Conservation (phyloP, 192 early-diverging fungal species). For the Backusella psychrophila region DNA sequence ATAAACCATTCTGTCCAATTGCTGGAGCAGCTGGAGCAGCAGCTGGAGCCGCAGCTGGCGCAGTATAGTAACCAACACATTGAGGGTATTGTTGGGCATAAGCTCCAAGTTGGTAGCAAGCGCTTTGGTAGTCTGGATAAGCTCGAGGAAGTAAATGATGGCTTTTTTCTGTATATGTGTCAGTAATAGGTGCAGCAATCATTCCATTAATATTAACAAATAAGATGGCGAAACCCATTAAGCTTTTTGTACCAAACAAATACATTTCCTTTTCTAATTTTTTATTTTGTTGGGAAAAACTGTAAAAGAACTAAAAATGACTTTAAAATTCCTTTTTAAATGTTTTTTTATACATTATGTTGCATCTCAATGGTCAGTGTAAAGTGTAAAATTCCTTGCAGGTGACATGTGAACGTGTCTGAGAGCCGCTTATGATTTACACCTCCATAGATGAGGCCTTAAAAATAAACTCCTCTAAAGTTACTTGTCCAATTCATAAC, state of each 20-base stretch:
- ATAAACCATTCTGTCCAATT: background rate
- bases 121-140: background rate
- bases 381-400: background rate
- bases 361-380: background rate
- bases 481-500: background rate
- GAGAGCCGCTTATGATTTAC: background rate
- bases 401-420: background rate
- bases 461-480: background rate
- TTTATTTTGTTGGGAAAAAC: background rate
- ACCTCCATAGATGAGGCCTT: background rate
- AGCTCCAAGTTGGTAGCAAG: background rate
- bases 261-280: background rate
- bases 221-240: background rate
- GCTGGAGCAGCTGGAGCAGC: background rate
- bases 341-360: background rate
- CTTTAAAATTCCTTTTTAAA: background rate
- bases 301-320: background rate
- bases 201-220: background rate
- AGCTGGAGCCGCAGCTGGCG: background rate
- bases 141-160: background rate
- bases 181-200: background rate
- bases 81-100: background rate
- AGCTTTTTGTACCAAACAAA: background rate
- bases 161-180: background rate
- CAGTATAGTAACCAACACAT: background rate